Evolutionary conservation across 2,329 filamentous ascomycete species (phyloP).

Genomic region (Fragosphaeria purpurea): DNA sequence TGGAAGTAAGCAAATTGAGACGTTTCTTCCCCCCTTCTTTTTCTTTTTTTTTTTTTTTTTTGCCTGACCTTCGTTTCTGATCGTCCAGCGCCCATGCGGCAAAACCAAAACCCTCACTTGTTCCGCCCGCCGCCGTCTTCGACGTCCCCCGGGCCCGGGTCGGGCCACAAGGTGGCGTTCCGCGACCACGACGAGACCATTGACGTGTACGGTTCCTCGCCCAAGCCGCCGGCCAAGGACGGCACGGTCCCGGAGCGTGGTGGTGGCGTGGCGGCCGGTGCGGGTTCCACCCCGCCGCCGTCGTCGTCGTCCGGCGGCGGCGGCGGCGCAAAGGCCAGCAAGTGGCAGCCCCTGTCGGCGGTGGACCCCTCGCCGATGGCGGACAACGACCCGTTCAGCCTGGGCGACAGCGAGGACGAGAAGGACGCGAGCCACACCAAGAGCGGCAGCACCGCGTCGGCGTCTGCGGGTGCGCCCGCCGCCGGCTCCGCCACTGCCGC

Average conservation of each 20-base stretch:
- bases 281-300: no score
- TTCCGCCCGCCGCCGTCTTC: slow-evolving; percentile 58
- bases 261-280: slow-evolving; percentile 14
- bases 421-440: slow-evolving; percentile 42
- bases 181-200: slow-evolving; percentile 66
- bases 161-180: slow-evolving; percentile 44
- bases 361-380: slow-evolving; percentile 76
- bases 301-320: no score
- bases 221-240: slow-evolving; percentile 44
- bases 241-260: slow-evolving; percentile 27
- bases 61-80: no score
- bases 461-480: no score
- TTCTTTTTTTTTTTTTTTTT: no score
- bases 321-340: slow-evolving; percentile 61
- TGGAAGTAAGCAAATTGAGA: slow-evolving; percentile 56
- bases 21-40: no score
- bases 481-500: slow-evolving; percentile 31
- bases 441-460: background rate
- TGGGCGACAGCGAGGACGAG: slow-evolving; percentile 93
- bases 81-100: slow-evolving; percentile 54
- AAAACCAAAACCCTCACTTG: slow-evolving; percentile 70
- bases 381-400: slow-evolving; percentile 91
- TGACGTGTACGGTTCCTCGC: slow-evolving; percentile 60
- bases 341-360: slow-evolving; percentile 89
- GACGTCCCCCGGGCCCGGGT: slow-evolving; percentile 38